phyloP scores from a whole-genome alignment of 805 yeast genomes.

The Metschnikowia baotianmanensis region DNA sequence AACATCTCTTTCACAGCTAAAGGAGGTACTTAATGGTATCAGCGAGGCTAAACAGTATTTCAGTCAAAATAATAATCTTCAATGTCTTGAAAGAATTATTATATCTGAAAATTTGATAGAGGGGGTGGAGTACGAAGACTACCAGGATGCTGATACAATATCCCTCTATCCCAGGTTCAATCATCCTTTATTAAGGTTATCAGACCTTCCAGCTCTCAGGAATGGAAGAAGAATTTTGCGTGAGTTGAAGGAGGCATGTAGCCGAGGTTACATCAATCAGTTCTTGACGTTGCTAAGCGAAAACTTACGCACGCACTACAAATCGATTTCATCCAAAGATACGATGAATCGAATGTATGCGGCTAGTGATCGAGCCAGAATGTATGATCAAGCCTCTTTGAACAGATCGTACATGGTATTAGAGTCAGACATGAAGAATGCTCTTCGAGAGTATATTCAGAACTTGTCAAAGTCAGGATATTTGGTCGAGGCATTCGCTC shows the following conservation, averaged over 20 bases:
- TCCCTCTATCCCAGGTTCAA: conserved; percentile 22
- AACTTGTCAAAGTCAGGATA: conserved; percentile 64
- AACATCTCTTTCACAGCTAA: conserved; percentile 54
- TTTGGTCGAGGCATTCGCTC: conserved; percentile 56
- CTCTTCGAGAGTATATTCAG: conserved; percentile 46
- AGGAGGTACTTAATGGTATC: conserved; percentile 31
- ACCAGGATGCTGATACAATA: conserved; percentile 17
- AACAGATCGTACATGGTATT: conserved; percentile 40
- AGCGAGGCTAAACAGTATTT: conserved; percentile 46
- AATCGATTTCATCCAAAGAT: conserved; percentile 44
- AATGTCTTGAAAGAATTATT: conserved; percentile 57
- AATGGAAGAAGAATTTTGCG: conserved; percentile 52
- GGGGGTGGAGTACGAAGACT: conserved; percentile 37
- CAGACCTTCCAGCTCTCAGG: conserved; percentile 48
- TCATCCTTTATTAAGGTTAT: conserved; percentile 40
- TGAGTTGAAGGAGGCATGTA: conserved; percentile 60
- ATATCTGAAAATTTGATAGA: conserved; percentile 54
- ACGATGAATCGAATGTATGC: conserved; percentile 49
- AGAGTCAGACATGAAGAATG: conserved; percentile 36
- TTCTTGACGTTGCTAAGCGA: conserved; percentile 54
- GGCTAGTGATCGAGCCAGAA: conserved; percentile 27
- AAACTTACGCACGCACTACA: conserved; percentile 62
- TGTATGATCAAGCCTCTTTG: conserved; percentile 16
- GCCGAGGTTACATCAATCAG: conserved; percentile 59
- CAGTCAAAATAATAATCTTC: conserved; percentile 45